Conservation (phyloP, 1,284 basidiomycete species). For the Stygiomarasmius scandens region DNA sequence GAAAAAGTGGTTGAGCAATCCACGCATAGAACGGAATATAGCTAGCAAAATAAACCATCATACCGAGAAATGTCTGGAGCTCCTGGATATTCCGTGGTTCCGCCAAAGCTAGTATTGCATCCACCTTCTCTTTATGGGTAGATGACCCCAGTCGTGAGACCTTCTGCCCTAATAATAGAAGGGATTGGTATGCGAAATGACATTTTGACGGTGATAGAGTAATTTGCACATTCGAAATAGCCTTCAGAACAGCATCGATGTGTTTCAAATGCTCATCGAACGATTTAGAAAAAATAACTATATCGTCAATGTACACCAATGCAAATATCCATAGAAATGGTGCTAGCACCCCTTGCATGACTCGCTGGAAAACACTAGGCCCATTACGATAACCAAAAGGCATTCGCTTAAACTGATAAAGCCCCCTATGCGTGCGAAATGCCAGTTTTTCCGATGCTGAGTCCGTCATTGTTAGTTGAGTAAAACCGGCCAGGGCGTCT, state of each 20-base stretch:
- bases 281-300: no score
- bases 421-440: slow-evolving; percentile 29
- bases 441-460: slow-evolving; percentile 25
- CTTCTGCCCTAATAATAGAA: slow-evolving; percentile 33
- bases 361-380: slow-evolving; percentile 18
- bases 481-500: no score
- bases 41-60: slow-evolving; percentile 34
- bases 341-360: slow-evolving; percentile 14
- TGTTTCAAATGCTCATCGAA: no score
- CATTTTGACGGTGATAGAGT: slow-evolving; percentile 34
- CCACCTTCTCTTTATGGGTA: slow-evolving; percentile 33
- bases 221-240: slow-evolving; percentile 23
- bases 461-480: no score
- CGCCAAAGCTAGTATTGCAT: slow-evolving; percentile 26
- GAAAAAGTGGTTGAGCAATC: slow-evolving; percentile 30
- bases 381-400: slow-evolving; percentile 33
- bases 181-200: slow-evolving; percentile 28
- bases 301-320: no score
- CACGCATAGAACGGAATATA: slow-evolving; percentile 34
- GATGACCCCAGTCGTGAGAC: slow-evolving; percentile 33
- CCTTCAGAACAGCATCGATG: not conserved
- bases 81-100: slow-evolving; percentile 23
- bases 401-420: slow-evolving; percentile 30
- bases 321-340: slow-evolving; percentile 16
- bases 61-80: slow-evolving; percentile 30